Percentiles rank a stretch among this genome's conserved stretches.
phyloP scores from a whole-genome alignment of 345 rosid species.

The Psidium friedrichsthalianum region DNA sequence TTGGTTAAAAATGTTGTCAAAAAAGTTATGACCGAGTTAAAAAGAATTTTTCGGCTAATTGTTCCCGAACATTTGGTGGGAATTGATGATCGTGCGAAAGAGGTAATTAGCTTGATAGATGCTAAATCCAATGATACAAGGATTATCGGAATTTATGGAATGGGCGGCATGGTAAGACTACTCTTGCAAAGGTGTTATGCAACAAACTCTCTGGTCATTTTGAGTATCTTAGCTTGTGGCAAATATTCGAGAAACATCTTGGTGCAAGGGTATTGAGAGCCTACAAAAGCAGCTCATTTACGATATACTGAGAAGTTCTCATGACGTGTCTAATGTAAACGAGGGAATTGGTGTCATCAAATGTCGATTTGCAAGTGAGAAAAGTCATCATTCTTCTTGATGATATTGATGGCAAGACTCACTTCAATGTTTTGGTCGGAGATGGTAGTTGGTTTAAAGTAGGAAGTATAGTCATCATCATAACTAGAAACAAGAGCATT shows the following conservation, averaged over 20 bases:
- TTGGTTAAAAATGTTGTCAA: background rate
- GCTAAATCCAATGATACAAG: background rate
- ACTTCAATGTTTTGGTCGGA: background rate
- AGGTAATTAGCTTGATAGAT: background rate
- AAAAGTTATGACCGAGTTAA: background rate
- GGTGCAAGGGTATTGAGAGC: background rate
- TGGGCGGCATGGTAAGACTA: background rate
- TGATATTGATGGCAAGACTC: background rate
- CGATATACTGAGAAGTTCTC: background rate
- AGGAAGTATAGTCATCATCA: background rate
- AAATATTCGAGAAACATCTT: background rate
- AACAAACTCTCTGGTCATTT: background rate
- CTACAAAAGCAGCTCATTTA: background rate
- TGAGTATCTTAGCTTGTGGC: background rate
- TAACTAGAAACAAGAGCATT: background rate
- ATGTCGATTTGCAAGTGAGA: background rate
- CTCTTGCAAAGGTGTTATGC: background rate
- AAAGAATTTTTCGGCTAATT: background rate
- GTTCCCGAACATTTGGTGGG: background rate
- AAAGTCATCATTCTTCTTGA: background rate
- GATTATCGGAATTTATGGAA: background rate
- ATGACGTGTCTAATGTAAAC: background rate
- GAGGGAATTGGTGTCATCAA: fast-evolving
- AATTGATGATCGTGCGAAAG: background rate
- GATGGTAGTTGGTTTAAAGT: background rate